These are phyloP conservation scores for Dimargaris xerosporica DNA, from an alignment of 192 early-diverging fungal genomes.

Conservation along the genomic window DNA sequence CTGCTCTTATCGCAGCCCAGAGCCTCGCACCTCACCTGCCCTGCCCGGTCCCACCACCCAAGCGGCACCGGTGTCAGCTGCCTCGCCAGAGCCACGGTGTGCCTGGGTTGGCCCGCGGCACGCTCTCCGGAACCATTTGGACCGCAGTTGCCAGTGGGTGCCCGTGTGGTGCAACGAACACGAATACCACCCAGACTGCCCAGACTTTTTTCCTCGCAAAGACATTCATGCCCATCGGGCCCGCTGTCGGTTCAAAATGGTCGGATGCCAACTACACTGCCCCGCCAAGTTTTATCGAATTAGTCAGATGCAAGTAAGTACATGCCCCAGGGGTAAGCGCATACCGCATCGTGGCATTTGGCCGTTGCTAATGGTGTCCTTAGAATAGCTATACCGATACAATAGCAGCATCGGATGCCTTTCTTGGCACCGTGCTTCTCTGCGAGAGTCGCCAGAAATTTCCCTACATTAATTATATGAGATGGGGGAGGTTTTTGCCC, in stretches of 20 bases:
- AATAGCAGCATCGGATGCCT: too few relatives aligned
- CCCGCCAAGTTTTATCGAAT: constrained; percentile 11
- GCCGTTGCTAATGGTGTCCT: too few relatives aligned
- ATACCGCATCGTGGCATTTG: too few relatives aligned
- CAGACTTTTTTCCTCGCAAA: constrained; percentile 11
- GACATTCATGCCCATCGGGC: constrained; percentile 12
- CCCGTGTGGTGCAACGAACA: constrained; percentile 17
- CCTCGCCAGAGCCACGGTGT: constrained; percentile 10
- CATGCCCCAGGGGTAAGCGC: not conserved
- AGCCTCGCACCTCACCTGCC: too few relatives aligned
- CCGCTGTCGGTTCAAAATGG: constrained; percentile 13
- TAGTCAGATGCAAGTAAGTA: constrained; percentile 10
- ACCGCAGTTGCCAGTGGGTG: constrained; percentile 11
- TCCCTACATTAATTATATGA: too few relatives aligned
- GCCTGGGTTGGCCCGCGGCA: constrained; percentile 12
- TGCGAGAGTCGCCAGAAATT: too few relatives aligned
- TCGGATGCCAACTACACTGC: constrained; percentile 11
- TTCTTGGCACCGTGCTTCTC: too few relatives aligned
- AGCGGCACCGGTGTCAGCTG: too few relatives aligned
- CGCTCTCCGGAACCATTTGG: constrained; percentile 11
- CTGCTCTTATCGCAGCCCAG: not conserved
- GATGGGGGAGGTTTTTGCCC: too few relatives aligned
- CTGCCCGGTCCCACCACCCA: too few relatives aligned
- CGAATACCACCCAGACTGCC: constrained; percentile 16
- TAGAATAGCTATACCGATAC: too few relatives aligned